phyloP scores from a whole-genome alignment of 257 asterid species.

The Oldenlandia corymbosa region DNA sequence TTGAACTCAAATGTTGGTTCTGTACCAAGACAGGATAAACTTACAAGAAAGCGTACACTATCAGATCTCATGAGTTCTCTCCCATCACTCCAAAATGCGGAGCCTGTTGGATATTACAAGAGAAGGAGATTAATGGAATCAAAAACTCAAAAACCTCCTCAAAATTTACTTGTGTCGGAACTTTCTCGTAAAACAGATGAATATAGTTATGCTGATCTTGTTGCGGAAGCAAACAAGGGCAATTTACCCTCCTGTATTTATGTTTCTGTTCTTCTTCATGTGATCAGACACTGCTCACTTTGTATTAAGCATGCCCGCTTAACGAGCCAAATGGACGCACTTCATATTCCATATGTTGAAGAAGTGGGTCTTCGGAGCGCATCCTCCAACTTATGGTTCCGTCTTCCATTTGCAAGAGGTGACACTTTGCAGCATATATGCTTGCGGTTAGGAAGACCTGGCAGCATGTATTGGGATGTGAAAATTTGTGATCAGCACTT shows the following conservation, averaged over 20 bases:
- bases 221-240: slow-evolving; percentile 89
- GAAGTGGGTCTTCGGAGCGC: slow-evolving; percentile 89
- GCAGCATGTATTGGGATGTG: slow-evolving; percentile 99
- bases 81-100: slow-evolving; percentile 61
- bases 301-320: slow-evolving; percentile 94
- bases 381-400: slow-evolving; percentile 92
- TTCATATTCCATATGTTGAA: slow-evolving; percentile 88
- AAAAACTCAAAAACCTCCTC: slow-evolving; percentile 36
- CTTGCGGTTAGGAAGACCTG: slow-evolving; percentile 95
- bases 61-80: slow-evolving; percentile 64
- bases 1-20: slow-evolving; percentile 39
- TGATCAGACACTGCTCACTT: slow-evolving; percentile 87
- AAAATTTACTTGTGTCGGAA: slow-evolving; percentile 37
- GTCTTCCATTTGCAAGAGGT: slow-evolving; percentile 82
- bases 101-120: slow-evolving; percentile 46
- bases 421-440: slow-evolving; percentile 85
- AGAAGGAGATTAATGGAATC: slow-evolving; percentile 52
- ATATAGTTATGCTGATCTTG: slow-evolving; percentile 59
- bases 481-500: slow-evolving; percentile 81
- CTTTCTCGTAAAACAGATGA: slow-evolving; percentile 45
- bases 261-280: slow-evolving; percentile 76
- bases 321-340: slow-evolving; percentile 94
- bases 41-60: slow-evolving; percentile 61
- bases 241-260: slow-evolving; percentile 73
- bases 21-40: slow-evolving; percentile 35